phyloP scores from a whole-genome alignment of 345 rosid genomes.

The Mercurialis annua region DNA sequence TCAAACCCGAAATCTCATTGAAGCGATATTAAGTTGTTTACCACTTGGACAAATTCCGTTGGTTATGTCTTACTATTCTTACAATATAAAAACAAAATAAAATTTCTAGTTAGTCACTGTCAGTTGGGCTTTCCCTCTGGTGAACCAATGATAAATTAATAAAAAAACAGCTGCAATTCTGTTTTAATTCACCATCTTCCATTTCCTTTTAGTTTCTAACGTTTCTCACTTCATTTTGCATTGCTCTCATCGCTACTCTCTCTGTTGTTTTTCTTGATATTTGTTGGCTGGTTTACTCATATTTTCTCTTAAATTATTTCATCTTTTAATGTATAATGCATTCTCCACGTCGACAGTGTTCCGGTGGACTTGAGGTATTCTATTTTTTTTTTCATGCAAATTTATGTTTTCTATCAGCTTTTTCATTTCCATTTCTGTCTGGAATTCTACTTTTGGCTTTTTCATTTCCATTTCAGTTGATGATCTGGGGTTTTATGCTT shows the following conservation, averaged over 20 bases:
- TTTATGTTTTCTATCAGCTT: not conserved
- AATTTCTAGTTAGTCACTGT: constrained; percentile 3
- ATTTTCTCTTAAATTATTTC: not conserved
- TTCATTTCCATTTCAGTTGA: too few relatives aligned
- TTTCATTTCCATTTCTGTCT: not conserved
- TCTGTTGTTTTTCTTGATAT: not conserved
- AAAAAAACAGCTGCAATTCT: not conserved
- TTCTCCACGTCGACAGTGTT: constrained; percentile 10
- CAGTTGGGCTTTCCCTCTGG: constrained; percentile 18
- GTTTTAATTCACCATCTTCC: not conserved
- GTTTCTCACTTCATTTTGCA: not conserved
- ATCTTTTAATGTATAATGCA: constrained; percentile 15
- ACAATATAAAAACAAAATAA: not conserved
- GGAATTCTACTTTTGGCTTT: too few relatives aligned
- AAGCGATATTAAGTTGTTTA: too few relatives aligned
- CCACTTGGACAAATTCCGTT: too few relatives aligned
- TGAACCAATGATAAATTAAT: not conserved
- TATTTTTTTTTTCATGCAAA: not conserved
- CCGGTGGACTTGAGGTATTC: constrained; percentile 21
- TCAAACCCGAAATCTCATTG: too few relatives aligned
- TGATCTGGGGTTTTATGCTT: too few relatives aligned
- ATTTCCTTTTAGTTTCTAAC: constrained; percentile 1
- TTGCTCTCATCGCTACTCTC: not conserved
- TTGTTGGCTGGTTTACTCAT: not conserved
- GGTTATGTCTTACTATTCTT: not conserved